Evolutionary conservation across 2,329 filamentous ascomycete species (phyloP), one percentile per base, ranked within the genome.

Genomic region (Reticulascus tulasneorum): DNA sequence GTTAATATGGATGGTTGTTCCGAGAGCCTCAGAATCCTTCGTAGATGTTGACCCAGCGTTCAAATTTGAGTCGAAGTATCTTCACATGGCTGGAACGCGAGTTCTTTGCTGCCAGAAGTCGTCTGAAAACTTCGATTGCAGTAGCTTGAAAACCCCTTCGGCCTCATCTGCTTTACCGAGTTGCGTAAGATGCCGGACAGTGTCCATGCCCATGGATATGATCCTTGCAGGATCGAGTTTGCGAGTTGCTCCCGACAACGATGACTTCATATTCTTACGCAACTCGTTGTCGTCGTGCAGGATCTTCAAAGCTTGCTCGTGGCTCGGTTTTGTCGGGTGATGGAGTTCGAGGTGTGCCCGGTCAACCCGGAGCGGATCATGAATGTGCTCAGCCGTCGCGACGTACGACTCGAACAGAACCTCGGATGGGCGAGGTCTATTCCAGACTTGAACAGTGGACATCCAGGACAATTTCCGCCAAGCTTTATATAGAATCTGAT

Each of bases 291-390:
- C 33, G 2, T 47, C 41, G 6, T 55, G 44, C 13, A 79, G 64
- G 35, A 71, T 67, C 3, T 61, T 49, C 9, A 79, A 47, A 0
- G 76, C 76, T 2, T 63, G 61, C 3, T 58, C 52, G 16, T 69
- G 62, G 18, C 65, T 63, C 1, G 76, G 75, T 3, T 60, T 58
- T 0, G 67, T 68, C 0, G 76, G 76, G 47, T 79, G 75, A 38
- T 73, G 62, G 2, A 80, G 60, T 19, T 70, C 62, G 4, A 80
- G 59, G 45, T 79, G 76, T 0, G 75, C 75, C 21, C 63, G 59
- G 32, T 75, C 68, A 7, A 77, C 51, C 7, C 51, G 50, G 23
- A 69, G 52, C 2, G 59, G 53, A 17, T 49, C 48, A 6, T 54
- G 46, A 12, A 70, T 54, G 12, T 58, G 59, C 31, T 64, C 54